These are phyloP conservation scores for Solanum dulcamara DNA, from an alignment of 257 asterid species.

Conservation along the genomic window DNA sequence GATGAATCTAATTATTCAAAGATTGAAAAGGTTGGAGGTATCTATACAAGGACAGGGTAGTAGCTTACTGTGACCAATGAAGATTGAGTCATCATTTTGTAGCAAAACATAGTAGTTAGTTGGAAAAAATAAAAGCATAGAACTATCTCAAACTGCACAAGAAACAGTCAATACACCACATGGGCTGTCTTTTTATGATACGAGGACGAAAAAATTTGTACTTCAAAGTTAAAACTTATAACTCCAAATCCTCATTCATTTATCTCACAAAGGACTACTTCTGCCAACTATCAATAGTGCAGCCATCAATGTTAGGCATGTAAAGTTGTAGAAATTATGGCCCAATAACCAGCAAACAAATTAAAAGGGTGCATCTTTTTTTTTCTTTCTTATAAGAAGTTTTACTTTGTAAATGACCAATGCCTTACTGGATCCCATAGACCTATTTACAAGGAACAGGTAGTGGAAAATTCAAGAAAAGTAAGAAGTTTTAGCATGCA, in stretches of 20 bases:
- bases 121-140: not conserved
- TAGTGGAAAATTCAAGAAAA: not conserved
- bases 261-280: not conserved
- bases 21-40: not conserved
- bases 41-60: not conserved
- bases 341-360: not conserved
- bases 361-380: not conserved
- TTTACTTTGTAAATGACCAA: not conserved
- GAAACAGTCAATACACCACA: not conserved
- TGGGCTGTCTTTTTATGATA: not conserved
- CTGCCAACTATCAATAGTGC: not conserved
- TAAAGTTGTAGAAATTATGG: not conserved
- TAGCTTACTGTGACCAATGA: not conserved
- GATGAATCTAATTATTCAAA: not conserved
- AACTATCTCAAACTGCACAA: not conserved
- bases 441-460: not conserved
- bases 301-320: not conserved
- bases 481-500: not conserved
- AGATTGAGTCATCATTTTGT: not conserved
- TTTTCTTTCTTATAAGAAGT: not conserved
- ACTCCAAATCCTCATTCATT: not conserved
- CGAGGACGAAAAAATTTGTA: not conserved
- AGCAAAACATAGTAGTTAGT: not conserved
- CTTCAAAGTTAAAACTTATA: not conserved
- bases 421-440: not conserved